Percentiles rank a stretch among this genome's conserved stretches.
Conservation (phyloP, 163 green algal species). For the Scenedesmus sp. region DNA sequence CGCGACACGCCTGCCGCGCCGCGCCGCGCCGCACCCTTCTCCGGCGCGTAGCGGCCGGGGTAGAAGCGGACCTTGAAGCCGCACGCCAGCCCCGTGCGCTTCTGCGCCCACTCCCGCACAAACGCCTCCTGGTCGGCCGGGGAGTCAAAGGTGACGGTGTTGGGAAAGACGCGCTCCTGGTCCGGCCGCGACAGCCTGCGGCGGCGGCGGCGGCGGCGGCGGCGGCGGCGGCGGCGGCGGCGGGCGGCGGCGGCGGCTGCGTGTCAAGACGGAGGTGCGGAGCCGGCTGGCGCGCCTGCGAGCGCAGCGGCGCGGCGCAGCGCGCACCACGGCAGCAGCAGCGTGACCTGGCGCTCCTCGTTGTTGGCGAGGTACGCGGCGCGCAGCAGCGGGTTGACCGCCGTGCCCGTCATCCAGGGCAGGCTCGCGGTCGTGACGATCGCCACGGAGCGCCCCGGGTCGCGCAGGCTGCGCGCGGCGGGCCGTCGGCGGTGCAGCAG, state of each 20-base stretch:
- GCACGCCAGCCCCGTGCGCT: slow-evolving; percentile 79
- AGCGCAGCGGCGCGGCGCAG: no score
- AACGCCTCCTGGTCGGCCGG: slow-evolving; percentile 90
- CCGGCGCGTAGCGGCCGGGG: slow-evolving; percentile 86
- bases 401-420: slow-evolving; percentile 99
- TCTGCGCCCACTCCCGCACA: slow-evolving; percentile 86
- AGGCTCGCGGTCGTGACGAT: slow-evolving; percentile 98
- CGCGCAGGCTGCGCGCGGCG: slow-evolving; percentile 63
- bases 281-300: no score
- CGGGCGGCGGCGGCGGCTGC: not conserved
- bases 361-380: slow-evolving; percentile 89
- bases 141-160: slow-evolving; percentile 80
- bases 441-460: slow-evolving; percentile 80
- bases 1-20: no score
- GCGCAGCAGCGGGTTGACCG: slow-evolving; percentile 97
- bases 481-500: slow-evolving; percentile 23
- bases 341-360: slow-evolving; percentile 82
- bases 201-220: not conserved
- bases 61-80: slow-evolving; percentile 95
- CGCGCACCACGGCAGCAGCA: slow-evolving; percentile 90
- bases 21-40: slow-evolving; percentile 72
- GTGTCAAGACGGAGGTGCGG: not conserved
- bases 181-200: slow-evolving; percentile 81
- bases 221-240: no score
- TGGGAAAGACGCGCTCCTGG: slow-evolving; percentile 89